These are phyloP conservation scores for Exophiala sp. DNA, from an alignment of 2,329 filamentous ascomycete genomes.

Conservation along the genomic window DNA sequence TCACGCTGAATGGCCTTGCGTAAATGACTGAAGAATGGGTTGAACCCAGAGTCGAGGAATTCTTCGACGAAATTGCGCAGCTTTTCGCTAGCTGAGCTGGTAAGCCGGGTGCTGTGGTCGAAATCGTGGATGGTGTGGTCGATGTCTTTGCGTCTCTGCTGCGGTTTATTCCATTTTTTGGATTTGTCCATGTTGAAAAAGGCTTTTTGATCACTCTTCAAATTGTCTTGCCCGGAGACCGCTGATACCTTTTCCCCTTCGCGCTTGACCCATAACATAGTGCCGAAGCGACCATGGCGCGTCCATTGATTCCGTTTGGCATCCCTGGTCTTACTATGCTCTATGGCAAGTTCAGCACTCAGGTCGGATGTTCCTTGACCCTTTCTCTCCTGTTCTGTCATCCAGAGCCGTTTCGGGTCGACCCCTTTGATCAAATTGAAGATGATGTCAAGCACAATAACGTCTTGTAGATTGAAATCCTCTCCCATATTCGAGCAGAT, in stretches of 20 bases:
- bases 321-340: slow-evolving; percentile 72
- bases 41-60: slow-evolving; percentile 92
- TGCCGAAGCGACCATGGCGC: slow-evolving; percentile 88
- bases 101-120: slow-evolving; percentile 64
- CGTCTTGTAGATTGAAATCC: slow-evolving; percentile 84
- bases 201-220: slow-evolving; percentile 65
- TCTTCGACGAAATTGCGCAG: slow-evolving; percentile 81
- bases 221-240: slow-evolving; percentile 79
- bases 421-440: slow-evolving; percentile 92
- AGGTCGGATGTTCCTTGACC: slow-evolving; percentile 68
- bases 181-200: slow-evolving; percentile 83
- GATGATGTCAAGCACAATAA: slow-evolving; percentile 81
- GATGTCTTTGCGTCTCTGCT: slow-evolving; percentile 55
- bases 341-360: slow-evolving; percentile 67
- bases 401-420: slow-evolving; percentile 75
- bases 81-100: slow-evolving; percentile 65
- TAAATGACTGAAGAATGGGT: slow-evolving; percentile 77
- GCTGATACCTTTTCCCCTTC: slow-evolving; percentile 78
- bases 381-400: slow-evolving; percentile 67
- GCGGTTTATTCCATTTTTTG: slow-evolving; percentile 85
- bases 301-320: slow-evolving; percentile 74
- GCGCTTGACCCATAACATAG: slow-evolving; percentile 93
- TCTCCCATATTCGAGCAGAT: slow-evolving; percentile 89
- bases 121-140: slow-evolving; percentile 63
- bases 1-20: slow-evolving; percentile 88